These are phyloP conservation scores for Fusarium stilboides DNA, from an alignment of 2,329 filamentous ascomycete genomes.

Conservation along the genomic window DNA sequence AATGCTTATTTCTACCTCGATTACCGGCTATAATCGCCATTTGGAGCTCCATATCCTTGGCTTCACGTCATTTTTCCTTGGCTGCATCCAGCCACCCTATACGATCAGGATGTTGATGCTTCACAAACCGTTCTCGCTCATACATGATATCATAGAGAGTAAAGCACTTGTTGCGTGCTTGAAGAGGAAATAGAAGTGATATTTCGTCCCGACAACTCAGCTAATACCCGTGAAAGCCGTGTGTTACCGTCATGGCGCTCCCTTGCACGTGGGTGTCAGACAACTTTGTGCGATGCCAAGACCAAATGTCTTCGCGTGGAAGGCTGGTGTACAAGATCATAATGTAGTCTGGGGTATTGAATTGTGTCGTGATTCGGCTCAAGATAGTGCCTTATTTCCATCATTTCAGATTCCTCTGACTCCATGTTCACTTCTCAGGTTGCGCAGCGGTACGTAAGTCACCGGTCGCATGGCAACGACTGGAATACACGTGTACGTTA, in stretches of 20 bases:
- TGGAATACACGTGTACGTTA: background rate
- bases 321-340: background rate
- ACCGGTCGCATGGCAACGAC: no score
- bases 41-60: background rate
- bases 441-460: no score
- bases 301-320: no score
- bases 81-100: background rate
- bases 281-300: no score
- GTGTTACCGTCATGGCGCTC: background rate
- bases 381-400: no score
- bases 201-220: background rate
- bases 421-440: no score
- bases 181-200: background rate
- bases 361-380: no score
- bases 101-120: background rate
- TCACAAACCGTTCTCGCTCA: no score
- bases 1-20: no score
- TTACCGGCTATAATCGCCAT: no score
- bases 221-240: background rate
- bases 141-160: constrained; percentile 1
- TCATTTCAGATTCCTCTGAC: no score
- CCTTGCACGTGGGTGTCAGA: no score
- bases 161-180: background rate
- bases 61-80: constrained; percentile 17
- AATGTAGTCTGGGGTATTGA: background rate